Evolutionary conservation across 1,139 yeast genomes (phyloP), one percentile per base, ranked within the genome.

Genomic region (Candida albicans): DNA sequence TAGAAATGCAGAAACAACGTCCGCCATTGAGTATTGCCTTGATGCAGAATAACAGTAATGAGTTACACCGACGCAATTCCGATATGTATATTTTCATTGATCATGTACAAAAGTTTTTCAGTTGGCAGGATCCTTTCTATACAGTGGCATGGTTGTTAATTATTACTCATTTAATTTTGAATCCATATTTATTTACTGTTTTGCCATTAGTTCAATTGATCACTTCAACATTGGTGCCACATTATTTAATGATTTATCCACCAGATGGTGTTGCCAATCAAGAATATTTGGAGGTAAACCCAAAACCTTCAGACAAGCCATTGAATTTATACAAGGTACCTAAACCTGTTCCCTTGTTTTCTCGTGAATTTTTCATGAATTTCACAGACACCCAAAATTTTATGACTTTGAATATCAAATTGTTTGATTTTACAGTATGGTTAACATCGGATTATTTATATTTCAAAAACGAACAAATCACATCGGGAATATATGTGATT

Each of bases 371-470:
- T 58, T 65, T 84, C 25, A 62, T 89, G 49, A 89, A 89, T 59
- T 68, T 87, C 53, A 87, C 95, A 0, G 96, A 89, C 64, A 70
- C 89, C 44, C 96, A 89, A 57, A 89, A 89, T 60, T 84, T 82
- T 53, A 84, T 87, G 89, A 61, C 82, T n/a, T 59, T 82, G 13
- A 87, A 83, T 56, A 81, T 85, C 9, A 62, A 67, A n/a, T 64
- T 71, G 0, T 88, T 83, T 72, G 95, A 89, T 62, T 69, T 72
- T 30, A 46, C 79, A 5, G 67, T 73, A 22, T 65, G 73, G 58
- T 47, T 78, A 40, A 68, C 87, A 25, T 64, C 68, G 25, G 81
- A 79, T 48, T 81, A 83, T 58, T 79, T 87, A 1, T 84, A 77
- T 58, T 89, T 83, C 59, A 73, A 74, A 48, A 81, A 84, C 57